These are phyloP conservation scores for Picocystis sp. DNA, from an alignment of 163 green algal genomes.

Conservation along the genomic window DNA sequence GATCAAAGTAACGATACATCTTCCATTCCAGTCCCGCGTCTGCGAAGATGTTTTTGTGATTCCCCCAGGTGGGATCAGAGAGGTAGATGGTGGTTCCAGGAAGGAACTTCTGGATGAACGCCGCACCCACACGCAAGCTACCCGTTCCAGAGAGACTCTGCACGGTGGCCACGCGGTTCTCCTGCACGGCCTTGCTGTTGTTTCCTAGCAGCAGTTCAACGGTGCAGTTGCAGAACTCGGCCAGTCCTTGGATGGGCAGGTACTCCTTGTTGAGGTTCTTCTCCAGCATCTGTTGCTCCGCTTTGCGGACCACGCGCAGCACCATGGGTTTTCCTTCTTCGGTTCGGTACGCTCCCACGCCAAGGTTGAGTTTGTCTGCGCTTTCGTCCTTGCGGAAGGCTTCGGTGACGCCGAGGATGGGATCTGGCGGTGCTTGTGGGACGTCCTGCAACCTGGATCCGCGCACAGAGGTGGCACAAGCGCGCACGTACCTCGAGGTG, in stretches of 20 bases:
- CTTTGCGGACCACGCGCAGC: conserved; percentile 83
- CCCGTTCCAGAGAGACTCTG: conserved; percentile 91
- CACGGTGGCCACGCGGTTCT: conserved; percentile 48
- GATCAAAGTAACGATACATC: conserved; percentile 88
- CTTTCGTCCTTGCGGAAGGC: conserved; percentile 62
- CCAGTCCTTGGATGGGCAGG: conserved; percentile 80
- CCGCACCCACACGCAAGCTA: conserved; percentile 67
- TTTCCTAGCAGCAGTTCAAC: conserved; percentile 71
- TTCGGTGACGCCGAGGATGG: conserved; percentile 79
- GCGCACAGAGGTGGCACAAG: background rate
- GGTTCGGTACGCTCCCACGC: conserved; percentile 81
- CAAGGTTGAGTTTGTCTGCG: conserved; percentile 85
- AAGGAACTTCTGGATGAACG: conserved; percentile 79
- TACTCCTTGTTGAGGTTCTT: conserved; percentile 84
- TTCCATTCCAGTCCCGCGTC: conserved; percentile 46
- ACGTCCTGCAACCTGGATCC: conserved; percentile 16
- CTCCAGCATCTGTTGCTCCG: conserved; percentile 75
- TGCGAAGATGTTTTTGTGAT: conserved; percentile 92
- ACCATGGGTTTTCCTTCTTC: conserved; percentile 92
- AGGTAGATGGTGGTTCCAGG: conserved; percentile 54
- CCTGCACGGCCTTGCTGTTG: conserved; percentile 45
- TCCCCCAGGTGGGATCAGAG: conserved; percentile 59
- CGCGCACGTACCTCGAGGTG: too few species aligned
- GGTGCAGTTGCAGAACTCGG: conserved; percentile 69
- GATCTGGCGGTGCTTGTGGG: conserved; percentile 41